Evolutionary conservation across 371 early-diverging fungal genomes (phyloP).

Genomic region (Dinochytrium kinnereticum): DNA sequence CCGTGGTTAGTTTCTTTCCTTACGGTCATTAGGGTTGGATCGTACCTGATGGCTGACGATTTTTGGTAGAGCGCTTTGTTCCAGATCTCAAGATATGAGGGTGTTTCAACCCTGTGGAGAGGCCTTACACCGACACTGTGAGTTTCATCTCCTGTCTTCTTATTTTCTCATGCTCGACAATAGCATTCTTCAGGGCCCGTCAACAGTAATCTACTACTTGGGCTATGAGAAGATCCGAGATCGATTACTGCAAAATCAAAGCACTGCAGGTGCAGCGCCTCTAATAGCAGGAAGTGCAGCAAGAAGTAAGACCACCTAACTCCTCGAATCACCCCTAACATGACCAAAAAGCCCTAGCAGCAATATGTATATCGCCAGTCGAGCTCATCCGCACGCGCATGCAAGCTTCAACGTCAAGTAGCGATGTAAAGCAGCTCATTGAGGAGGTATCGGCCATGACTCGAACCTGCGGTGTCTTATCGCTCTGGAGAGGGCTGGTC

Average conservation of each 20-base stretch:
- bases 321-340: not conserved
- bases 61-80: not conserved
- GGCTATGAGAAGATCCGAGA: slow-evolving; percentile 89
- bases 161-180: not conserved
- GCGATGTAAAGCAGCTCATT: slow-evolving; percentile 56
- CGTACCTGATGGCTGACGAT: no score
- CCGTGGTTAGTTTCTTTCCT: slow-evolving; percentile 3
- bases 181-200: slow-evolving; percentile 83
- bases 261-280: slow-evolving; percentile 56
- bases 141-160: slow-evolving; percentile 19
- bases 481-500: slow-evolving; percentile 87
- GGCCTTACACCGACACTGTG: slow-evolving; percentile 85
- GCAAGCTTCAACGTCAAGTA: slow-evolving; percentile 66
- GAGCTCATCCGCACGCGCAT: slow-evolving; percentile 90
- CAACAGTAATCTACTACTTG: slow-evolving; percentile 92
- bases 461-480: slow-evolving; percentile 58
- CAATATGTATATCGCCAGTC: slow-evolving; percentile 83
- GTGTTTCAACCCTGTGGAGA: slow-evolving; percentile 77
- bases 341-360: slow-evolving; percentile 66
- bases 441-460: slow-evolving; percentile 69
- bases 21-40: not conserved
- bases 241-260: slow-evolving; percentile 38
- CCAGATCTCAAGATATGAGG: slow-evolving; percentile 59
- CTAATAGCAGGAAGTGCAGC: slow-evolving; percentile 82
- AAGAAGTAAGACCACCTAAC: slow-evolving; percentile 61